Percentiles rank a stretch among this genome's conserved stretches.
Evolutionary conservation across 164 flowering plant genomes (phyloP).

Genomic region (Cinnamomum chago): DNA sequence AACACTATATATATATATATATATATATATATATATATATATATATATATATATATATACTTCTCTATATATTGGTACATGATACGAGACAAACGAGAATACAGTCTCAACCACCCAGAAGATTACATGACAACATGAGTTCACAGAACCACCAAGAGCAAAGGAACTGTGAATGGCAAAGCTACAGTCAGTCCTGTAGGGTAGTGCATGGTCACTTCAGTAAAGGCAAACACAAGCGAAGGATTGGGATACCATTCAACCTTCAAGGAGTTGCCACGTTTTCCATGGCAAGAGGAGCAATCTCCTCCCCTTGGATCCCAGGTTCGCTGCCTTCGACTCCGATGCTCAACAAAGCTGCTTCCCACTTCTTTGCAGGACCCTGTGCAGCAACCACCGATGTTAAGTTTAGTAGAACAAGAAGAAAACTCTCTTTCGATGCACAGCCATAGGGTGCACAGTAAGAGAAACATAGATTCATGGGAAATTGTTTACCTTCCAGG

Average conservation of each 20-base stretch:
- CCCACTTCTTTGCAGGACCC: constrained; percentile 90
- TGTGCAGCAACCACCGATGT: constrained; percentile 22
- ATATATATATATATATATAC: too few species aligned
- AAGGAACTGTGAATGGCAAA: background rate
- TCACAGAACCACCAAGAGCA: background rate
- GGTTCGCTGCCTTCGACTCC: constrained; percentile 59
- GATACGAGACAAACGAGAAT: background rate
- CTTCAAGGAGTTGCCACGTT: constrained; percentile 85
- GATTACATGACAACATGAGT: background rate
- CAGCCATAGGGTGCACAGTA: background rate
- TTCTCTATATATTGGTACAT: background rate
- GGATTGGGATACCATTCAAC: background rate
- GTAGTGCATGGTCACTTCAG: background rate
- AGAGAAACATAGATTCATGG: background rate
- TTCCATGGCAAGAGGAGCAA: constrained; percentile 83
- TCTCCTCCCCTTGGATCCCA: constrained; percentile 78
- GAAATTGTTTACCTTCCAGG: constrained; percentile 77
- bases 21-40: too few species aligned
- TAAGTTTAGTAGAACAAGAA: background rate
- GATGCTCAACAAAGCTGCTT: constrained; percentile 49
- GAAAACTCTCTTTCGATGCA: background rate
- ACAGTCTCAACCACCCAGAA: background rate
- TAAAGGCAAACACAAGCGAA: background rate
- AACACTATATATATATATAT: background rate
- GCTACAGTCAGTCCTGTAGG: background rate